Evolutionary conservation across 257 asterid species (phyloP).

Genomic region (Nemophila menziesii): DNA sequence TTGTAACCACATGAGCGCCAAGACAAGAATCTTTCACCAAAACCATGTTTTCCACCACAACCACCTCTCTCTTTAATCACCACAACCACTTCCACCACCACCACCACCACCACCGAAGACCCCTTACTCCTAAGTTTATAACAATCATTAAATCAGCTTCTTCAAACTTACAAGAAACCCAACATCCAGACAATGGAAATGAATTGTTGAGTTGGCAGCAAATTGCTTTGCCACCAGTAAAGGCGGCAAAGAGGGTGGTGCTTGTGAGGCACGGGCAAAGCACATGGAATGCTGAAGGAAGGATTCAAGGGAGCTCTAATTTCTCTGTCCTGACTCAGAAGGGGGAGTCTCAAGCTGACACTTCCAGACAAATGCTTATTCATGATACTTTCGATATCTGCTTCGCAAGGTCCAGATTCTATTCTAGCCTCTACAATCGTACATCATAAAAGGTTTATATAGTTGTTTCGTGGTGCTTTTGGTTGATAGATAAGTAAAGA

Average conservation of each 20-base stretch:
- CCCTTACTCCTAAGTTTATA: not conserved
- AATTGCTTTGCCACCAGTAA: slow-evolving; percentile 41
- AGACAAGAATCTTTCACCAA: slow-evolving; percentile 7
- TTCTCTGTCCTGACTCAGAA: slow-evolving; percentile 71
- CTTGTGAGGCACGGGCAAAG: slow-evolving; percentile 94
- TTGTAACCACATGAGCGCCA: slow-evolving; percentile 20
- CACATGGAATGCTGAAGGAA: slow-evolving; percentile 96
- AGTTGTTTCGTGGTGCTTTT: too few species aligned
- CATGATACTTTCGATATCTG: slow-evolving; percentile 77
- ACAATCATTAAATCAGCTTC: slow-evolving; percentile 10
- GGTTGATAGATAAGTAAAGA: too few species aligned
- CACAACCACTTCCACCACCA: slow-evolving; percentile 1
- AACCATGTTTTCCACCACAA: slow-evolving; percentile 10
- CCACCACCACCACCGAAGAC: slow-evolving; percentile 2
- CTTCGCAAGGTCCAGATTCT: slow-evolving; percentile 52
- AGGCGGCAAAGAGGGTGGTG: slow-evolving; percentile 73
- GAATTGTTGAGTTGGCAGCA: slow-evolving; percentile 31
- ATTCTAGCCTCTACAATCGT: not conserved
- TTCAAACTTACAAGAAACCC: slow-evolving; percentile 8
- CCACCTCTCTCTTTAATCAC: slow-evolving; percentile 3
- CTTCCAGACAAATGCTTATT: slow-evolving; percentile 83
- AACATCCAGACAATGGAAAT: not conserved
- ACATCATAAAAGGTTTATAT: not conserved
- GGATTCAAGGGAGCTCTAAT: slow-evolving; percentile 94
- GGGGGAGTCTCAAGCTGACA: slow-evolving; percentile 90